phyloP scores from a whole-genome alignment of 805 yeast genomes.

The Candida palmyrensis region DNA sequence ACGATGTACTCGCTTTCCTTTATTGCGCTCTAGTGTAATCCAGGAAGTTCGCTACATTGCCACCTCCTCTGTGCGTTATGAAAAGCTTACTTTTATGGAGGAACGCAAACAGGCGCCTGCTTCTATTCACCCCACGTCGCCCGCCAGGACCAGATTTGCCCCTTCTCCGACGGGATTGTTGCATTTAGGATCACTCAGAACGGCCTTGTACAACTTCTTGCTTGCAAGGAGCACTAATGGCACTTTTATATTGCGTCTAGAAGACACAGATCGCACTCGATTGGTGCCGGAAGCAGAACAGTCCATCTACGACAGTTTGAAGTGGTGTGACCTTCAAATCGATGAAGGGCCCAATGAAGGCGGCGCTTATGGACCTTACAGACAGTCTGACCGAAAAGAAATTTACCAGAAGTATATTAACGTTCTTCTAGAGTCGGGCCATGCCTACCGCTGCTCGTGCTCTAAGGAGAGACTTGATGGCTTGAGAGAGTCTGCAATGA shows the following conservation, averaged over 20 bases:
- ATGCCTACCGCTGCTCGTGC: constrained; percentile 86
- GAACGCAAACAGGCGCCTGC: background rate
- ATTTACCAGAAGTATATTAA: constrained; percentile 63
- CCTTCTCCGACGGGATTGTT: constrained; percentile 96
- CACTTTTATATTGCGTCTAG: constrained; percentile 73
- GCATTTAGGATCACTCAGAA: constrained; percentile 91
- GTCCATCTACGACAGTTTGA: constrained; percentile 66
- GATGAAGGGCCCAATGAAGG: constrained; percentile 80
- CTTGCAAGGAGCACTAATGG: constrained; percentile 79
- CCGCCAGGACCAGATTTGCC: constrained; percentile 89
- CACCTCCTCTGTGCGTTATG: background rate
- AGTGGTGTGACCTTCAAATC: constrained; percentile 68
- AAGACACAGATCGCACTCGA: constrained; percentile 88
- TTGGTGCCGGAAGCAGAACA: constrained; percentile 78
- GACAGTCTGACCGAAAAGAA: constrained; percentile 73
- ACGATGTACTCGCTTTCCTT: background rate
- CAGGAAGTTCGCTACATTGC: constrained; percentile 1
- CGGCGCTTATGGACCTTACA: constrained; percentile 65
- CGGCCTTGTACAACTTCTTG: constrained; percentile 86
- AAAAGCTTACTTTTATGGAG: too few species aligned
- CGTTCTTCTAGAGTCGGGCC: constrained; percentile 52
- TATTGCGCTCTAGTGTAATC: background rate
- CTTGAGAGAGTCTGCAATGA: constrained; percentile 68
- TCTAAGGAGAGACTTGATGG: constrained; percentile 67
- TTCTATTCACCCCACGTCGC: constrained; percentile 38